Evolutionary conservation across 768 basidiomycete genomes (phyloP).

Genomic region (Collybia sp.): DNA sequence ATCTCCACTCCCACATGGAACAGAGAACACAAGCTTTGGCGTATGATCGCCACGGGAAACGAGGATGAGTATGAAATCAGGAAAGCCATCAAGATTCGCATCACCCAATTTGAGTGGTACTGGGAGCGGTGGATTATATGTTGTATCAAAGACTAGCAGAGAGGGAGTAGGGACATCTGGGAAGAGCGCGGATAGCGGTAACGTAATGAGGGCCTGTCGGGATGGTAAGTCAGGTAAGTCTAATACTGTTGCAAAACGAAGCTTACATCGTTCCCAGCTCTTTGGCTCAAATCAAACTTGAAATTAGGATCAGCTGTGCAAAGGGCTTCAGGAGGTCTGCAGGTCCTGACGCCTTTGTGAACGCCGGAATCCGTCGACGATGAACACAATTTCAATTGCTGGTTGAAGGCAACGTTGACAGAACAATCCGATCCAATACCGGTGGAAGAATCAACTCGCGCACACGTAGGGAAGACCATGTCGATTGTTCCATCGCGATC

Average conservation of each 20-base stretch:
- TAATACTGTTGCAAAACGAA: not conserved
- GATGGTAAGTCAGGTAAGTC: not conserved
- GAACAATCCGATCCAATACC: conserved; percentile 75
- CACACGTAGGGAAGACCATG: conserved; percentile 87
- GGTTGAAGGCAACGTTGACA: conserved; percentile 92
- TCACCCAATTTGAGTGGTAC: conserved; percentile 83
- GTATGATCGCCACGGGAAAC: conserved; percentile 39
- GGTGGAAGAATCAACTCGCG: conserved; percentile 55
- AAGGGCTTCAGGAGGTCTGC: conserved; percentile 74
- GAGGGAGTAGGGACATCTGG: conserved; percentile 35
- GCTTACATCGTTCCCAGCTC: conserved; percentile 46
- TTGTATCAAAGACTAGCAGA: conserved; percentile 68
- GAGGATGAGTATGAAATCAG: conserved; percentile 70
- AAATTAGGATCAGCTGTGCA: conserved; percentile 82
- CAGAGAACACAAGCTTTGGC: conserved; percentile 61
- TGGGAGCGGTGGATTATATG: conserved; percentile 64
- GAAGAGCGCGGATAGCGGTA: conserved; percentile 62
- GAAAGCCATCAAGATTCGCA: conserved; percentile 90
- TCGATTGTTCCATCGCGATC: conserved; percentile 97
- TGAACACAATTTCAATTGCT: conserved; percentile 80
- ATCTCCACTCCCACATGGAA: conserved; percentile 45
- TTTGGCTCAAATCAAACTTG: conserved; percentile 60
- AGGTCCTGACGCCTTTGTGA: conserved; percentile 49
- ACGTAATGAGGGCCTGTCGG: conserved; percentile 58
- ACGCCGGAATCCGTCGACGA: conserved; percentile 44